Evolutionary conservation across 225 moss, liverwort and hornwort species (phyloP), one percentile per base, ranked within the genome.

Genomic region (Bryum argenteum): DNA sequence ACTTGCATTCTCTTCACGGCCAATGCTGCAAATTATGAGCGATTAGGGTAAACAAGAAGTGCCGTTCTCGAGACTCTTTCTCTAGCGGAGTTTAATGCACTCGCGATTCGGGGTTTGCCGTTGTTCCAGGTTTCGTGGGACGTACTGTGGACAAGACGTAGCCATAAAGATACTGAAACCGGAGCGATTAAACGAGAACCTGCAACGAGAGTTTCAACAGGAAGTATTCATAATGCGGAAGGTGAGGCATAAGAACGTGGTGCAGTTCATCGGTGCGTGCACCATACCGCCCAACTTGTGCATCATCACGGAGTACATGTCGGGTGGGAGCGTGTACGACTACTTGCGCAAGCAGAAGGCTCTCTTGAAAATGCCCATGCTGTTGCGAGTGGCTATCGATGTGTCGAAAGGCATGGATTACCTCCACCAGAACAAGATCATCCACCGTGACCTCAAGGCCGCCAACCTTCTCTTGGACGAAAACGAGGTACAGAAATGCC

Each of bases 391-490:
- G 19, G 94, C 92, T 37, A 86, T 93, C 54, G 98, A 99, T 57
- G 81, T 99, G 53, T 94, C 94, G 20, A 99, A 99, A 68, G 98
- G 98, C 52, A 99, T 99, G 94, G 98, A 99, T 45, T 99, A 94
- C 51, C 87, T 99, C 39, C 98, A 99, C 54, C 98, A 99, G 77
- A 99, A 94, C 68, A 99, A 99, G 22, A 99, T 99, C 22, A 92
- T 94, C 41, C 98, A 99, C 70, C 83, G 98, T 12, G 94, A 99
- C 66, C 87, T 99, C 44, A 99, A 99, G 80, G 92, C 98, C 43
- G 94, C 98, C n/a, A 99, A 99, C 79, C 88, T 99, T 40, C 88
- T 99, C 42, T 76, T 99, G 89, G 98, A 99, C 79, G 98, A 99
- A 24, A 99, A 99, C 54, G 92, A 99, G 91, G 97, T 75, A 73